A percentile compares a stretch with the other conserved stretches of the same genome.
These are phyloP conservation scores for Trichophyton simii DNA, from an alignment of 2,329 filamentous ascomycete genomes.

Conservation along the genomic window DNA sequence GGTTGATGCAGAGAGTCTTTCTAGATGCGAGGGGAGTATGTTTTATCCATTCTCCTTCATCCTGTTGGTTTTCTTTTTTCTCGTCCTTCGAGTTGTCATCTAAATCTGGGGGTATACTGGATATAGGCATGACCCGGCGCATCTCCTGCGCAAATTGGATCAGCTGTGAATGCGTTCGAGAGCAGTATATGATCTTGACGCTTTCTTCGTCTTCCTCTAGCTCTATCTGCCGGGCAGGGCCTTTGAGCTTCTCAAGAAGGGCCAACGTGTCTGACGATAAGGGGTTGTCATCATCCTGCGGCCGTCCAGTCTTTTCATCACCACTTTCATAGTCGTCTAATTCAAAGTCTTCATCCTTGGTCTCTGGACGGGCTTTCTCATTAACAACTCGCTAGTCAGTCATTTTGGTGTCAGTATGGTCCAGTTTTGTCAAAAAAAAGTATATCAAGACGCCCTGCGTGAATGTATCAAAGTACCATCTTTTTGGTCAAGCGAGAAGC, in stretches of 20 bases:
- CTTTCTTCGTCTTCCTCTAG: conserved; percentile 44
- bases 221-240: conserved; percentile 14
- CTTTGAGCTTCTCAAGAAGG: conserved; percentile 56
- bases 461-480: conserved; percentile 21
- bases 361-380: neutral
- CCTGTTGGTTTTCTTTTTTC: conserved; percentile 16
- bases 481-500: conserved; percentile 38
- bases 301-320: conserved; percentile 31
- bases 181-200: conserved; percentile 83
- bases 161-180: conserved; percentile 81
- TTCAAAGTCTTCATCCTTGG: conserved; percentile 40
- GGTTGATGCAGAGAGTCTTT: conserved; percentile 83
- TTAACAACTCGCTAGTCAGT: conserved; percentile 4
- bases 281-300: conserved; percentile 19
- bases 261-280: conserved; percentile 64
- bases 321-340: conserved; percentile 64
- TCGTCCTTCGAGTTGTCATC: conserved; percentile 12
- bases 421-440: neutral
- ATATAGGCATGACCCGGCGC: conserved; percentile 61
- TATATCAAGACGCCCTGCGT: neutral
- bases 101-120: conserved; percentile 47
- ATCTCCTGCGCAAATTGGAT: conserved; percentile 79
- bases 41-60: conserved; percentile 53
- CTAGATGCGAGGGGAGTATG: conserved; percentile 74
- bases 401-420: neutral